A percentile compares a stretch with the other conserved stretches of the same genome.
Evolutionary conservation across 805 yeast genomes (phyloP).

Genomic region (Metschnikowia aberdeeniae): DNA sequence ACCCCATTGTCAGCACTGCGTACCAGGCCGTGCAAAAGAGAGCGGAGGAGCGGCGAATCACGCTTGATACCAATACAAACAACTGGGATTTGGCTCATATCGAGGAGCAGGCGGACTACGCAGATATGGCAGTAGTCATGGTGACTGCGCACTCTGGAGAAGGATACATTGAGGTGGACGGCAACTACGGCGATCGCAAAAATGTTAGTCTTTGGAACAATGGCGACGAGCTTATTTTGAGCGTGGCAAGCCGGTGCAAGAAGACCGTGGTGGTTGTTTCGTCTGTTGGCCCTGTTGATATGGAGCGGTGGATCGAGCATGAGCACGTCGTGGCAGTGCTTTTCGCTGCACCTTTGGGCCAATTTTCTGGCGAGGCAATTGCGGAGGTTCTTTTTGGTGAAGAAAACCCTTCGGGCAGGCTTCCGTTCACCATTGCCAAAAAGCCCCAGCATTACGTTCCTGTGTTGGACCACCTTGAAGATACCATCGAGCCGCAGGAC

Average conservation of each 20-base stretch:
- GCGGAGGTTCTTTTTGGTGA: slow-evolving; percentile 60
- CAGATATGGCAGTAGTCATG: slow-evolving; percentile 52
- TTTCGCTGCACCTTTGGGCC: slow-evolving; percentile 56
- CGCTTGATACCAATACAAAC: slow-evolving; percentile 42
- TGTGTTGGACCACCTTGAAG: slow-evolving; percentile 34
- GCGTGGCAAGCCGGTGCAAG: slow-evolving; percentile 45
- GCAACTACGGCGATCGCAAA: slow-evolving; percentile 55
- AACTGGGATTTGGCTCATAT: slow-evolving; percentile 44
- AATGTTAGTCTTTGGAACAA: slow-evolving; percentile 53
- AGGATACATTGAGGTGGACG: slow-evolving; percentile 54
- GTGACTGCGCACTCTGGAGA: slow-evolving; percentile 57
- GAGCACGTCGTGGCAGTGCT: slow-evolving; percentile 57
- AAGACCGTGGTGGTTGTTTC: slow-evolving; percentile 59
- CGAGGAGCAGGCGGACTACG: slow-evolving; percentile 43
- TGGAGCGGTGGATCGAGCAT: slow-evolving; percentile 55
- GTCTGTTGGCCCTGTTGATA: slow-evolving; percentile 56
- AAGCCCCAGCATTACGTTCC: slow-evolving; percentile 45
- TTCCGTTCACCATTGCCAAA: slow-evolving; percentile 62
- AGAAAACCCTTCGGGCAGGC: slow-evolving; percentile 57
- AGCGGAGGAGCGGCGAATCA: slow-evolving; percentile 44
- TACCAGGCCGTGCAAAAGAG: slow-evolving; percentile 48
- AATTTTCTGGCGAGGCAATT: slow-evolving; percentile 51
- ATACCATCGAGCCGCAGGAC: slow-evolving; percentile 35
- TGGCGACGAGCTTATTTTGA: slow-evolving; percentile 50
- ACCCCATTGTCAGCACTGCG: slow-evolving; percentile 56